These are phyloP conservation scores for Sugiyamaella sp. DNA, from an alignment of 1,139 yeast genomes.

Conservation along the genomic window DNA sequence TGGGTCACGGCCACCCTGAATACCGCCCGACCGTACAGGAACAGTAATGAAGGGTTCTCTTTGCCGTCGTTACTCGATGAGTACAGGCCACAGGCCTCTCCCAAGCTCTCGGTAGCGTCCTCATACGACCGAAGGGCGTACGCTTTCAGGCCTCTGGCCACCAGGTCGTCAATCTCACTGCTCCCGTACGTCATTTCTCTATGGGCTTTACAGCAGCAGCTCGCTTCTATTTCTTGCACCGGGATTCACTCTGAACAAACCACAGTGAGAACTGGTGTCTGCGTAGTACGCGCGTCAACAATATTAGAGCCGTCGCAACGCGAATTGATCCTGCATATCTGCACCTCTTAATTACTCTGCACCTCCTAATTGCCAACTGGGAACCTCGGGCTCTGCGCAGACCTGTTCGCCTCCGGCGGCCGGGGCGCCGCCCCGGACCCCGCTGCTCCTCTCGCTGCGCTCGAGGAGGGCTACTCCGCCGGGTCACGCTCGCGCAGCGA, in stretches of 20 bases:
- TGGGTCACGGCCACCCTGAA: constrained; percentile 76
- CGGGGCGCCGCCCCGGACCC: neutral
- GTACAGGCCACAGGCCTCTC: constrained; percentile 68
- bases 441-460: neutral
- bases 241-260: no score
- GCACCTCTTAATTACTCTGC: no score
- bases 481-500: neutral
- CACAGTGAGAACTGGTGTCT: no score
- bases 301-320: no score
- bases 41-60: constrained; percentile 72
- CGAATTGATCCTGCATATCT: no score
- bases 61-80: constrained; percentile 55
- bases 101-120: constrained; percentile 68
- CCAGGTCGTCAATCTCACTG: constrained; percentile 46
- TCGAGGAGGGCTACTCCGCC: neutral
- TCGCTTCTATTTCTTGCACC: no score
- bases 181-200: constrained; percentile 15
- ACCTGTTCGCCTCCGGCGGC: neutral
- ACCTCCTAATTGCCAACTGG: no score
- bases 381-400: no score
- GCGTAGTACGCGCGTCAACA: no score
- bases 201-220: no score
- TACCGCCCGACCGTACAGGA: constrained; percentile 77
- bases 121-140: constrained; percentile 69
- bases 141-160: constrained; percentile 62